These are phyloP conservation scores for Ettlia oleoabundans DNA, from an alignment of 139 green algal species.

Conservation along the genomic window DNA sequence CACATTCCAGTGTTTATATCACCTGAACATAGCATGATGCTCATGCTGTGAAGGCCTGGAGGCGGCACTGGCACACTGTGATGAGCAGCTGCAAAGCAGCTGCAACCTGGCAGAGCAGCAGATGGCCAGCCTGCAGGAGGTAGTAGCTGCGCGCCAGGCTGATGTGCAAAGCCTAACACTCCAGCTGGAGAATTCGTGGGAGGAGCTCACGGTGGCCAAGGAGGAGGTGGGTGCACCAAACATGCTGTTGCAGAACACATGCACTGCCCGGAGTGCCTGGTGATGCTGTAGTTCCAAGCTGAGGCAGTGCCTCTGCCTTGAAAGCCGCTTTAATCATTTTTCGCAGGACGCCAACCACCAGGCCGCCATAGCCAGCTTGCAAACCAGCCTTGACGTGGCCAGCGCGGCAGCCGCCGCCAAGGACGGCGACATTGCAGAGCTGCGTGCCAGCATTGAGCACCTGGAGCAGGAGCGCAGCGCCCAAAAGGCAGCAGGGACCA, in stretches of 20 bases:
- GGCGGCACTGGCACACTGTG: neutral
- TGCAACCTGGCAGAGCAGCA: neutral
- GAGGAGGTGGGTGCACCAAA: neutral
- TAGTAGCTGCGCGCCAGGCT: neutral
- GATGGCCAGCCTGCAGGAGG: constrained; percentile 21
- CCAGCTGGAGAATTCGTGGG: neutral
- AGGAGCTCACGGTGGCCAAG: neutral
- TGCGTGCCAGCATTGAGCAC: neutral
- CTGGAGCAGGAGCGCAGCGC: neutral
- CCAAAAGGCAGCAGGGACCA: neutral
- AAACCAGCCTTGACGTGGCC: neutral
- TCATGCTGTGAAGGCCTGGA: constrained; percentile 11
- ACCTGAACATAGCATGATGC: neutral
- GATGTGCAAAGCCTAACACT: neutral
- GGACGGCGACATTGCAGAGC: neutral
- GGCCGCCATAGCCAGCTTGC: neutral
- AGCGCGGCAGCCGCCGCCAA: neutral
- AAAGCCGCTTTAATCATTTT: no score
- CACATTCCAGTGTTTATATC: neutral
- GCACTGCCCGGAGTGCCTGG: no score
- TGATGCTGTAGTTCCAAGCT: no score
- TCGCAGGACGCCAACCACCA: neutral
- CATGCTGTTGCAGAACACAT: no score
- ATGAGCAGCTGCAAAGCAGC: neutral
- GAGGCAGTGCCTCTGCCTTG: no score